Percentiles rank a stretch among this genome's conserved stretches.
Evolutionary conservation across 2,329 filamentous ascomycete species (phyloP).

Genomic region (Hypoxylon sp.): DNA sequence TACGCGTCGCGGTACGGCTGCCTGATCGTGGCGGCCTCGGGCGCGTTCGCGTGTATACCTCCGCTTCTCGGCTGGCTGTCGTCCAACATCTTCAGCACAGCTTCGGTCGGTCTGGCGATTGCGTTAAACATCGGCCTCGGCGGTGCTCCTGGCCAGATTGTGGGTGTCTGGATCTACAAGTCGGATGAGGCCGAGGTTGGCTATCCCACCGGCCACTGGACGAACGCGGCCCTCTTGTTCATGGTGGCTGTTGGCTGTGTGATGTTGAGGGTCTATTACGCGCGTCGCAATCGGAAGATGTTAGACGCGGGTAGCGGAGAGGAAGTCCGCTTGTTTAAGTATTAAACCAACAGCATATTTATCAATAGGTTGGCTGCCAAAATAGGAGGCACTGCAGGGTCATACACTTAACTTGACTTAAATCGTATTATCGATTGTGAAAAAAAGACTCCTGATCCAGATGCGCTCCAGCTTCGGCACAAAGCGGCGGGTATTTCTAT

Average conservation of each 20-base stretch:
- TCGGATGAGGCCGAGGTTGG: constrained; percentile 67
- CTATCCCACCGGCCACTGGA: constrained; percentile 77
- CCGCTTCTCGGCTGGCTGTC: constrained; percentile 75
- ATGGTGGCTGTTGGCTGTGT: constrained; percentile 67
- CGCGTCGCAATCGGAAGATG: constrained; percentile 56
- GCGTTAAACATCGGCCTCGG: constrained; percentile 74
- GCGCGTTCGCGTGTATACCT: constrained; percentile 75
- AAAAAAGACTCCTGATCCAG: no score
- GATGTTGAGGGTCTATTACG: constrained; percentile 66
- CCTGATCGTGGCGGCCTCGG: constrained; percentile 73
- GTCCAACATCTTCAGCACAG: constrained; percentile 72
- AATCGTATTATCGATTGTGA: no score
- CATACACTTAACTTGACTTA: no score
- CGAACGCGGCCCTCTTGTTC: constrained; percentile 70
- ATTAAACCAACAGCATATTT: no score
- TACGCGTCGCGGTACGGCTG: constrained; percentile 73
- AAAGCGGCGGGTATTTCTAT: no score
- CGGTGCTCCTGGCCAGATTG: constrained; percentile 75
- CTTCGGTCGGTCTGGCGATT: constrained; percentile 73
- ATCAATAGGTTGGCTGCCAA: no score
- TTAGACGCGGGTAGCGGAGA: constrained; percentile 49
- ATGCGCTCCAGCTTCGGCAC: no score
- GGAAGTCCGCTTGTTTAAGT: constrained; percentile 57
- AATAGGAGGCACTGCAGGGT: no score
- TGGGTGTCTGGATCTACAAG: constrained; percentile 79